phyloP scores from a whole-genome alignment of 2,329 filamentous ascomycete genomes.

The Thielaviopsis musarum region DNA sequence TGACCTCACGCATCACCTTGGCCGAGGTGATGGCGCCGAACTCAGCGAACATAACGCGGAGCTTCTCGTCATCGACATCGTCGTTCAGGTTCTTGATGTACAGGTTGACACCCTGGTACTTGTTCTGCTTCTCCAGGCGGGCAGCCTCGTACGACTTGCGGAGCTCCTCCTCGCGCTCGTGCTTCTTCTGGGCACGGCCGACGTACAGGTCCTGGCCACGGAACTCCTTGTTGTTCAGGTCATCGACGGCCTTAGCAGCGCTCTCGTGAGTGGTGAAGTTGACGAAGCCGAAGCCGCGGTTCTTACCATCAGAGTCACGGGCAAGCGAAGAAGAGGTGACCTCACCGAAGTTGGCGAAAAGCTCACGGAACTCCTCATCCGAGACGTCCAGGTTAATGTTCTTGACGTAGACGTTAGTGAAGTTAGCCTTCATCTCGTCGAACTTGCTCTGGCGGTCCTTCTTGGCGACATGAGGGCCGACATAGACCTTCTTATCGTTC shows the following conservation, averaged over 20 bases:
- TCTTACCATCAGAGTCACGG: constrained; percentile 78
- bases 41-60: constrained; percentile 79
- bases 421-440: constrained; percentile 99
- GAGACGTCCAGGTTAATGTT: constrained; percentile 74
- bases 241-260: constrained; percentile 72
- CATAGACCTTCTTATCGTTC: constrained; percentile 99
- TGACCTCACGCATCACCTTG: constrained; percentile 92
- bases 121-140: constrained; percentile 93
- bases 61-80: constrained; percentile 93
- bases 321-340: constrained; percentile 93
- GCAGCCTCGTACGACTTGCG: constrained; percentile 97
- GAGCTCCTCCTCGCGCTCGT: constrained; percentile 97
- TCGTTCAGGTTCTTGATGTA: constrained; percentile 99
- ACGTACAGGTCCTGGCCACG: constrained; percentile 93
- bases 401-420: constrained; percentile 99
- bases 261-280: constrained; percentile 88
- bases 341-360: constrained; percentile 84
- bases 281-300: constrained; percentile 88
- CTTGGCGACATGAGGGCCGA: constrained; percentile 98
- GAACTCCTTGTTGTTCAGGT: constrained; percentile 83
- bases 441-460: constrained; percentile 99
- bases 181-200: constrained; percentile 98
- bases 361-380: constrained; percentile 84
- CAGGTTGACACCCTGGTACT: constrained; percentile 98
- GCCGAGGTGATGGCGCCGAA: constrained; percentile 95